Evolutionary conservation across 2,329 filamentous ascomycete genomes (phyloP).

Genomic region (Botrytis byssoidea): DNA sequence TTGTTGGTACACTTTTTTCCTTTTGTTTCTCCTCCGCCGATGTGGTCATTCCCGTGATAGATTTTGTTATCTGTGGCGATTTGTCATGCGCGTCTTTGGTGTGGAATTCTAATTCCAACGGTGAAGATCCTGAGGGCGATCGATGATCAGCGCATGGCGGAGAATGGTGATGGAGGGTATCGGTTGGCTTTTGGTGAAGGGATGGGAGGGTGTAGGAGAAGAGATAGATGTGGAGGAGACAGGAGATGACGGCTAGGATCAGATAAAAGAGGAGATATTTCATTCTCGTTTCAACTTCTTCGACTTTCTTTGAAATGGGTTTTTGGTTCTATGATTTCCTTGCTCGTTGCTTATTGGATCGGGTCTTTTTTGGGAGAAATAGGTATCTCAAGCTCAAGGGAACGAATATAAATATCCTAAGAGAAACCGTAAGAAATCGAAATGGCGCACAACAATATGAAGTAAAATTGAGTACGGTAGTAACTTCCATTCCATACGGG

Average conservation of each 20-base stretch:
- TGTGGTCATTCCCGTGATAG: too few species aligned
- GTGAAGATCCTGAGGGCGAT: neutral
- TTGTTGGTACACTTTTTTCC: neutral
- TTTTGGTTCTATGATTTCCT: neutral
- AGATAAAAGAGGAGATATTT: neutral
- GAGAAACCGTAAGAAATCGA: neutral
- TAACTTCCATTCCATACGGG: neutral
- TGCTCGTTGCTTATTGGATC: neutral
- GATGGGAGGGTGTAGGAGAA: neutral
- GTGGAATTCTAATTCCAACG: neutral
- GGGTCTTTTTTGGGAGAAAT: neutral
- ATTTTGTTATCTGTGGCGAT: too few species aligned
- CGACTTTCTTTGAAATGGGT: neutral
- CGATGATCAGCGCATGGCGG: neutral
- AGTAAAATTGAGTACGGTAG: neutral
- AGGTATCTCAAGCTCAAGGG: neutral
- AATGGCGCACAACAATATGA: neutral
- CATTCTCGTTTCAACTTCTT: neutral
- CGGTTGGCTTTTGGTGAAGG: too few species aligned
- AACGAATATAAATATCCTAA: neutral
- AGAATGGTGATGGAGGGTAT: neutral
- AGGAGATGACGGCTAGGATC: neutral
- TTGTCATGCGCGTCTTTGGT: too few species aligned
- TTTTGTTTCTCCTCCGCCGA: too few species aligned
- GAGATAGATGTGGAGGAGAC: slow-evolving; percentile 7